A percentile compares a stretch with the other conserved stretches of the same genome.
These are phyloP conservation scores for Volvariella surrecta DNA, from an alignment of 1,284 basidiomycete species.

Conservation along the genomic window DNA sequence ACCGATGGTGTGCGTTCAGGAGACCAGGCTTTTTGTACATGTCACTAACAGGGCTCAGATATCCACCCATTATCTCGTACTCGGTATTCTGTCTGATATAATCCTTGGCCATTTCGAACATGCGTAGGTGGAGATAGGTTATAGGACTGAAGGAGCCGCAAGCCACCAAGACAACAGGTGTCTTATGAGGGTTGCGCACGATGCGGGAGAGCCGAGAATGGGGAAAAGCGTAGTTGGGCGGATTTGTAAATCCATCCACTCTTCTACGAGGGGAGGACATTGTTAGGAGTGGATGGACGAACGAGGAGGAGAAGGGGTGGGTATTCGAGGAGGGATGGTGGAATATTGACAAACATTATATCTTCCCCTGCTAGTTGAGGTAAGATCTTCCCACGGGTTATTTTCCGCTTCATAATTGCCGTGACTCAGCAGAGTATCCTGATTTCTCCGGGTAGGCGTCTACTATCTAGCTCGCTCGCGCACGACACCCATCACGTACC, in stretches of 20 bases:
- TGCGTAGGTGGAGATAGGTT: constrained; percentile 80
- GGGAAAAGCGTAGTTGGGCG: constrained; percentile 59
- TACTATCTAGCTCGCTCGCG: too few species aligned
- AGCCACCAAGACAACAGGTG: constrained; percentile 69
- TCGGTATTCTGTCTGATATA: constrained; percentile 88
- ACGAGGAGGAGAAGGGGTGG: constrained; percentile 7
- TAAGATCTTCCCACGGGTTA: constrained; percentile 11
- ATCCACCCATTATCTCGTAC: constrained; percentile 90
- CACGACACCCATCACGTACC: too few species aligned
- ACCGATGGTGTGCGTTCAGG: constrained; percentile 75
- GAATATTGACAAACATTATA: constrained; percentile 1
- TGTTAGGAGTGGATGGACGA: constrained; percentile 10
- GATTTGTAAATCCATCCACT: constrained; percentile 39
- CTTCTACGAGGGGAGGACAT: constrained; percentile 22
- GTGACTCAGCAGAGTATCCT: too few species aligned
- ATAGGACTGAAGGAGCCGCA: constrained; percentile 80
- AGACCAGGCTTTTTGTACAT: constrained; percentile 89
- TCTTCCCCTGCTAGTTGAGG: background rate
- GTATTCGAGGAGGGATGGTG: constrained; percentile 8
- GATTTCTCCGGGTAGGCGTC: too few species aligned
- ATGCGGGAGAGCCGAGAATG: constrained; percentile 49
- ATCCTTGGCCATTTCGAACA: constrained; percentile 99
- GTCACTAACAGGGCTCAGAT: constrained; percentile 91
- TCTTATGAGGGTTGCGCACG: constrained; percentile 56
- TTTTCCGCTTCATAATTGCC: too few species aligned